A percentile compares a stretch with the other conserved stretches of the same genome.
Conservation (phyloP, 441 rosid genomes). For the Melastoma candidum region DNA sequence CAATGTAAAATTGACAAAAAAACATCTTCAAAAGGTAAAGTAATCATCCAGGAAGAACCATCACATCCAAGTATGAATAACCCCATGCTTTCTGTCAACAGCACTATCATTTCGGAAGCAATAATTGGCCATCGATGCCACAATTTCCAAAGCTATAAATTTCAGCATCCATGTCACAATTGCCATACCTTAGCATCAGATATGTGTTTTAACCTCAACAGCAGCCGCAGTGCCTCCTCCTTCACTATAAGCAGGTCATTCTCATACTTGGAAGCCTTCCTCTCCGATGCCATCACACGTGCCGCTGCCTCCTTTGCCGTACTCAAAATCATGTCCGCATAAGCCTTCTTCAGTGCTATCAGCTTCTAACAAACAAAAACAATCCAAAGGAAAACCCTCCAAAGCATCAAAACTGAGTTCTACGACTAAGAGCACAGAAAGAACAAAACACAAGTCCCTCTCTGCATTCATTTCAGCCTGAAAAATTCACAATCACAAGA, state of each 20-base stretch:
- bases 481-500: too few relatives aligned
- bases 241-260: slow-evolving; percentile 60
- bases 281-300: slow-evolving; percentile 77
- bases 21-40: too few relatives aligned
- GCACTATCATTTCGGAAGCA: neutral
- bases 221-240: slow-evolving; percentile 69
- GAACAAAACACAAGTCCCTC: neutral
- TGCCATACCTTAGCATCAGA: slow-evolving; percentile 64
- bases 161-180: slow-evolving; percentile 6
- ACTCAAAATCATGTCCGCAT: slow-evolving; percentile 82
- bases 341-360: slow-evolving; percentile 86
- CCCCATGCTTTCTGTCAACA: too few relatives aligned
- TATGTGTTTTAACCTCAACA: slow-evolving; percentile 75
- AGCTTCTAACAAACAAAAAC: slow-evolving; percentile 37
- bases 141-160: slow-evolving; percentile 5
- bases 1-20: too few relatives aligned
- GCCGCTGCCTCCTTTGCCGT: slow-evolving; percentile 94
- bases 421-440: slow-evolving; percentile 5
- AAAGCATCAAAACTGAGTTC: slow-evolving; percentile 3
- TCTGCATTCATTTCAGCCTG: too few relatives aligned
- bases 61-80: too few relatives aligned
- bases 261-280: slow-evolving; percentile 58
- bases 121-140: neutral
- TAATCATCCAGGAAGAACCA: too few relatives aligned
- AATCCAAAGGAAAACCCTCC: slow-evolving; percentile 1